Evolutionary conservation across 75 land plant species (phyloP).

Genomic region (Pseudotsuga menziesii): DNA sequence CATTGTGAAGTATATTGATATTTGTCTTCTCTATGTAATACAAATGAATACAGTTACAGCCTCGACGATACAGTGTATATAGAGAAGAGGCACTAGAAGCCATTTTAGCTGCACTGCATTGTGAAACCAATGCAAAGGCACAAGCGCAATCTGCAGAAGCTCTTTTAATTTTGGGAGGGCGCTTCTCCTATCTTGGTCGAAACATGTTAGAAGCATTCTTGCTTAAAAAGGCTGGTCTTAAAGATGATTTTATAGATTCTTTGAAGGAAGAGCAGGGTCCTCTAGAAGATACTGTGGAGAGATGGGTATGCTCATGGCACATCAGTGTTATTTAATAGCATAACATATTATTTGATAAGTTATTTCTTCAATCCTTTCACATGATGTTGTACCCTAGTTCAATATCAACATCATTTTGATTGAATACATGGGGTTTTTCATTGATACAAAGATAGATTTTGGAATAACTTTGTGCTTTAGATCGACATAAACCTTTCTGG

Average conservation of each 20-base stretch:
- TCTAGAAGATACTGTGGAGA: slow-evolving; percentile 8
- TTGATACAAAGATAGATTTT: background rate
- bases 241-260: background rate
- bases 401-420: background rate
- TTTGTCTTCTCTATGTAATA: slow-evolving; percentile 4
- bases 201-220: slow-evolving; percentile 28
- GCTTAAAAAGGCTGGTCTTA: slow-evolving; percentile 37
- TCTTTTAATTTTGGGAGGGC: slow-evolving; percentile 39
- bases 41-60: slow-evolving; percentile 26
- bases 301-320: slow-evolving; percentile 8
- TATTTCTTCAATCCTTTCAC: background rate
- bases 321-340: background rate
- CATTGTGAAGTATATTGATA: background rate
- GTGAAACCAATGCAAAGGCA: slow-evolving; percentile 18
- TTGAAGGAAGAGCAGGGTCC: slow-evolving; percentile 13
- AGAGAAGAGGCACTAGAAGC: slow-evolving; percentile 47
- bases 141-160: slow-evolving; percentile 34
- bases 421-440: background rate
- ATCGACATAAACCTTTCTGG: background rate
- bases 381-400: background rate
- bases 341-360: background rate
- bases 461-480: background rate
- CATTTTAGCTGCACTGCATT: slow-evolving; percentile 26
- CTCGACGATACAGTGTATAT: slow-evolving; percentile 22
- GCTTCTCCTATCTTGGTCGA: slow-evolving; percentile 34